Percentiles rank a stretch among this genome's conserved stretches.
Conservation (phyloP, 257 asterid species). For the Linderniella brevidens region DNA sequence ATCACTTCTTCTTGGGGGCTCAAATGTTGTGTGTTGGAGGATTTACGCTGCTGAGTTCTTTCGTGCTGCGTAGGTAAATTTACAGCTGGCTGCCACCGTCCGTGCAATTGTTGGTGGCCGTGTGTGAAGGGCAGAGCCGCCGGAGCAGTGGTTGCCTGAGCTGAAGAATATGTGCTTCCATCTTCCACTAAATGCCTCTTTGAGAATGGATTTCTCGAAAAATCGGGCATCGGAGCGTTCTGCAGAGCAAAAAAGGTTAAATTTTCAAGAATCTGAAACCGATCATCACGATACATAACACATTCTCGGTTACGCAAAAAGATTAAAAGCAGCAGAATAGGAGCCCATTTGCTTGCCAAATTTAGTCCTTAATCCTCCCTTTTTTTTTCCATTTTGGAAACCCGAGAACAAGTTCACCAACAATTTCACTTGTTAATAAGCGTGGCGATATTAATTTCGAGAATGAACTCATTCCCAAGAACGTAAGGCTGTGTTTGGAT, state of each 20-base stretch:
- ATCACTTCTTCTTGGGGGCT: constrained; percentile 26
- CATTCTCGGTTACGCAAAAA: constrained; percentile 2
- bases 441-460: no score
- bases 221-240: constrained; percentile 52
- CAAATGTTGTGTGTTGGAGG: constrained; percentile 20
- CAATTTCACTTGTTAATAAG: no score
- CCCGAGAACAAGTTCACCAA: no score
- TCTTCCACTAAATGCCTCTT: constrained; percentile 24
- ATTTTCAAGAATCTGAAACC: constrained; percentile 1
- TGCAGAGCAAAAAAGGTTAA: constrained; percentile 27
- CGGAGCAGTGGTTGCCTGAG: constrained; percentile 5
- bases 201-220: constrained; percentile 68
- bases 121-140: constrained; percentile 24
- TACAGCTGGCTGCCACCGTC: constrained; percentile 21
- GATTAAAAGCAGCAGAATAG: no score
- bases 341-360: no score
- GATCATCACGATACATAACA: not conserved
- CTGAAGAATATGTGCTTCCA: constrained; percentile 15
- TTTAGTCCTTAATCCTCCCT: no score
- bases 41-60: constrained; percentile 14
- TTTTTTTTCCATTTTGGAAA: no score
- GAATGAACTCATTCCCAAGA: constrained; percentile 1
- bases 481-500: no score
- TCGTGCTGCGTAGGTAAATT: constrained; percentile 17
- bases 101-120: constrained; percentile 16